Percentiles rank a stretch among this genome's conserved stretches.
Conservation (phyloP, 1,139 yeast genomes). For the Scheffersomyces titani region DNA sequence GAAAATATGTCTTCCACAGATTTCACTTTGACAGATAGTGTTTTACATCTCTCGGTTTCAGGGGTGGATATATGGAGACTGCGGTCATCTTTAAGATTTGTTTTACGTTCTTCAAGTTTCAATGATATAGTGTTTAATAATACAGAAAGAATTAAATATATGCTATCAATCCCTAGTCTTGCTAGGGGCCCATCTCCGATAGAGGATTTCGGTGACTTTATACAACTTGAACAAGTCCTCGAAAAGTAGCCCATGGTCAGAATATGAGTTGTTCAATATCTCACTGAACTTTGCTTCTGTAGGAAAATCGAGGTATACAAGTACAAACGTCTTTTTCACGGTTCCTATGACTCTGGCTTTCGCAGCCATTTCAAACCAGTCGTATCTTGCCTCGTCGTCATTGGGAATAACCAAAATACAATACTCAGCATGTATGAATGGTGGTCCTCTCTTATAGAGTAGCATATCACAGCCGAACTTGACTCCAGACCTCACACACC, state of each 20-base stretch:
- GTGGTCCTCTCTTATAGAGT: slow-evolving; percentile 89
- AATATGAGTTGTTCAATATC: slow-evolving; percentile 14
- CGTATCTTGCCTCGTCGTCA: slow-evolving; percentile 25
- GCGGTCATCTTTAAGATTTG: too few species aligned
- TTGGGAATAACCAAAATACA: slow-evolving; percentile 56
- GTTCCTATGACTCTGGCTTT: slow-evolving; percentile 82
- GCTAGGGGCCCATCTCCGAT: slow-evolving; percentile 83
- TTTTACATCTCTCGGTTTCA: too few species aligned
- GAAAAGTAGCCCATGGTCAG: slow-evolving; percentile 24
- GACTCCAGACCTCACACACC: slow-evolving; percentile 93
- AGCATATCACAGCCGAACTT: slow-evolving; percentile 87
- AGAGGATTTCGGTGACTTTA: slow-evolving; percentile 62
- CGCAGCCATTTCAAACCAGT: slow-evolving; percentile 68
- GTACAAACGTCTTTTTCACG: slow-evolving; percentile 75
- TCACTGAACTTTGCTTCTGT: slow-evolving; percentile 27
- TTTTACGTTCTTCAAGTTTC: too few species aligned
- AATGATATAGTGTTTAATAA: background rate
- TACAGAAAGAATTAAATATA: background rate
- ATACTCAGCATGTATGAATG: slow-evolving; percentile 91
- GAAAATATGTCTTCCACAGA: too few species aligned
- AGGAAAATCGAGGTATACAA: slow-evolving; percentile 66
- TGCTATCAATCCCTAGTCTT: slow-evolving; percentile 65
- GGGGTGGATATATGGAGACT: too few species aligned
- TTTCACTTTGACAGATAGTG: too few species aligned
- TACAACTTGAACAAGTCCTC: slow-evolving; percentile 38